Evolutionary conservation across 805 yeast genomes (phyloP).

Genomic region (Kuraishia floccosa): DNA sequence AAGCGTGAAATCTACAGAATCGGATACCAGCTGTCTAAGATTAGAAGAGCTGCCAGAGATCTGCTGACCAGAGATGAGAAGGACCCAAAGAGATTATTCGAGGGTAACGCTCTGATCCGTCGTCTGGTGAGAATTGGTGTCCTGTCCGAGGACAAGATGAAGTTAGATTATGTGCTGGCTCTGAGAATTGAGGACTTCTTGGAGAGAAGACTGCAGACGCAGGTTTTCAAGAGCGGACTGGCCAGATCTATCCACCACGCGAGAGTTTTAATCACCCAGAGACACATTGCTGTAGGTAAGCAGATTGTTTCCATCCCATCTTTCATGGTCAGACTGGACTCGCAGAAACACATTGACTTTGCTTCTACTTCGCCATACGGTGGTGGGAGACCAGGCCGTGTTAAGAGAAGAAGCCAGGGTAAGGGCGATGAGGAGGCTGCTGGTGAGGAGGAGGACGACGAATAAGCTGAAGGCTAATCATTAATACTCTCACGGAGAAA

Average conservation of each 20-base stretch:
- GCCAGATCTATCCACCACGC: conserved; percentile 99
- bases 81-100: conserved; percentile 99
- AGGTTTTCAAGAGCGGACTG: conserved; percentile 98
- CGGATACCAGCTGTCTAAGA: conserved; percentile 97
- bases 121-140: conserved; percentile 99
- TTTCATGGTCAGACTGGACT: conserved; percentile 98
- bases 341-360: conserved; percentile 99
- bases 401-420: conserved; percentile 84
- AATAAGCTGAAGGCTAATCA: conserved; percentile 33
- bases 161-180: conserved; percentile 99
- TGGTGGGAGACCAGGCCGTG: conserved; percentile 99
- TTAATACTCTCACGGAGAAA: no score
- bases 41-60: conserved; percentile 99
- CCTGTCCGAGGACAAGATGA: conserved; percentile 98
- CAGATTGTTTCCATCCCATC: conserved; percentile 98
- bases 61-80: conserved; percentile 99
- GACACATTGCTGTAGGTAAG: conserved; percentile 99
- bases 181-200: conserved; percentile 97
- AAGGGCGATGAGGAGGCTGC: conserved; percentile 58
- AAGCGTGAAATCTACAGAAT: conserved; percentile 99
- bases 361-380: conserved; percentile 99
- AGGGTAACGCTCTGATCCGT: conserved; percentile 99
- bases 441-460: conserved; percentile 50
- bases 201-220: conserved; percentile 99
- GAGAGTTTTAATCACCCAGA: conserved; percentile 95